Evolutionary conservation across 2,329 filamentous ascomycete species (phyloP).

Genomic region (Plectosphaerella plurivora): DNA sequence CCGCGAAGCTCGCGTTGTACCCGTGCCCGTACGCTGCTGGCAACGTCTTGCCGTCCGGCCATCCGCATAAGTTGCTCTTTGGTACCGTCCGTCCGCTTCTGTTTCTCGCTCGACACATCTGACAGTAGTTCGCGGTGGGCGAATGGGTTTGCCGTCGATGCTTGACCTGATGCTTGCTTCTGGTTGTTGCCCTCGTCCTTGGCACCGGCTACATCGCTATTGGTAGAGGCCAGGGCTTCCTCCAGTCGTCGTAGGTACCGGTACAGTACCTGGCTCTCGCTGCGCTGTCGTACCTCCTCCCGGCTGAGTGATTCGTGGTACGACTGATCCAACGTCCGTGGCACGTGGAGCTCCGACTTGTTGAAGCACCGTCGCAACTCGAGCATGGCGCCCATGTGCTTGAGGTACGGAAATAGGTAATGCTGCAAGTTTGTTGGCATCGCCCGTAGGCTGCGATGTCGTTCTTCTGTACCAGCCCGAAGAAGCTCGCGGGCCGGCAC

Average conservation of each 20-base stretch:
- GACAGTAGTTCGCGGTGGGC: constrained; percentile 6
- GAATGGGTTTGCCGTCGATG: constrained; percentile 5
- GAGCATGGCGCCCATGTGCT: constrained; percentile 12
- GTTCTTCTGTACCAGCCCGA: background rate
- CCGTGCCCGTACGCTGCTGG: constrained; percentile 11
- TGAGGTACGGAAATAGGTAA: constrained; percentile 12
- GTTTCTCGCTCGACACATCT: constrained; percentile 11
- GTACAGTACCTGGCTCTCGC: constrained; percentile 11
- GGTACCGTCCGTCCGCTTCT: constrained; percentile 14
- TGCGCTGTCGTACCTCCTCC: constrained; percentile 6
- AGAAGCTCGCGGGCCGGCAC: constrained; percentile 1
- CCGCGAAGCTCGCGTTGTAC: constrained; percentile 1
- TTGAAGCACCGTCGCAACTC: constrained; percentile 10
- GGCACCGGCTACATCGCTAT: background rate
- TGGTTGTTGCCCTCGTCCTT: background rate
- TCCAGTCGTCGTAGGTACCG: constrained; percentile 9
- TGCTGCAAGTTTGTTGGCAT: constrained; percentile 14
- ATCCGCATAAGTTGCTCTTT: constrained; percentile 13
- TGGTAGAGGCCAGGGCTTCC: background rate
- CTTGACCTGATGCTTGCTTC: background rate
- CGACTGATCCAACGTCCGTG: constrained; percentile 11
- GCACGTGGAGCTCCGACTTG: constrained; percentile 12
- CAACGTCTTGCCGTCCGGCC: constrained; percentile 11
- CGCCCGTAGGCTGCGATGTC: constrained; percentile 5
- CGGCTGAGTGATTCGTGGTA: constrained; percentile 11